Evolutionary conservation across 257 asterid species (phyloP), one percentile per base, ranked within the genome.

Genomic region (Plantago ovata): DNA sequence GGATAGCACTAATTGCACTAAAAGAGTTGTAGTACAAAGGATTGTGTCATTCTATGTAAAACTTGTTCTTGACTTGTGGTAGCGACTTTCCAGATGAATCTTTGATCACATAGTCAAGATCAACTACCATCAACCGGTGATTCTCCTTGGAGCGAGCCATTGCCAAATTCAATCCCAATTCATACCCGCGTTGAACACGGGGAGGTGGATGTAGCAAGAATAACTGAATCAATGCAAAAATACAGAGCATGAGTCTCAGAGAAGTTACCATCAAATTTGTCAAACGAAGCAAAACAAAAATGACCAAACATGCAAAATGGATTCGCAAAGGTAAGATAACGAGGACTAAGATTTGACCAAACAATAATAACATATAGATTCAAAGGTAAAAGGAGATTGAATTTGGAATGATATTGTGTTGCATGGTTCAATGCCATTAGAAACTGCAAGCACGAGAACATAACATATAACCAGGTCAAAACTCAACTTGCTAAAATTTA

Each of bases 101-200:
- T 61, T 41, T 77, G 42, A 87, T 78, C 76, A 84, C 94, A 59
- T 75, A 75, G 58, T 60, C 65, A 33, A 87, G 69, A 49, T 88
- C 88, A 39, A 80, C 89, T 74, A 87, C 94, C 86, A 93, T 72
- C 74, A 93, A 70, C 53, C 99, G 89, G 62, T 93, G 97, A 70
- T 86, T 89, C 19, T 86, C 85, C 76, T 77, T 84, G 59, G 92
- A 72, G 4, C 97, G 97, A 22, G 38, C 68, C 96, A 89, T 89
- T 13, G 73, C 69, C 48, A 89, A 70, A 24, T 76, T 45, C 45
- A 86, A 60, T 12, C 0, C 60, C 75, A 89, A 38, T 40, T 60
- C 65, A 62, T 93, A 95, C 33, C 86, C 95, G 21, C 48, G 64
- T 42, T 61, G 66, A 67, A 83, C 82, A 20, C 15, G 59, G 12